These are phyloP conservation scores for Fusarium poae DNA, from an alignment of 2,329 filamentous ascomycete species.

Conservation along the genomic window DNA sequence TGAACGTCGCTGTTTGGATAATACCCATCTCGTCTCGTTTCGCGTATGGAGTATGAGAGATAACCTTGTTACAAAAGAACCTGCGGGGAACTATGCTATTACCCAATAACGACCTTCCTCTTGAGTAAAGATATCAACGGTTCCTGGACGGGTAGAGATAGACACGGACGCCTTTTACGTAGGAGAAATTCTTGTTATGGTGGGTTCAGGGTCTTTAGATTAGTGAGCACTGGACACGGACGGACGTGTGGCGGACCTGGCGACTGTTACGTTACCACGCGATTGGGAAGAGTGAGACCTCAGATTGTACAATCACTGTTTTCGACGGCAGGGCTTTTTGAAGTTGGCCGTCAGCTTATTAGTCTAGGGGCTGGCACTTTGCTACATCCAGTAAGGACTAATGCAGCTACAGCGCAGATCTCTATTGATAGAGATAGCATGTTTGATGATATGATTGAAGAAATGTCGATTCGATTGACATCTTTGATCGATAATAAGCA, in stretches of 20 bases:
- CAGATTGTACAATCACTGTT: no score
- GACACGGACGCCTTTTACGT: slow-evolving; percentile 26
- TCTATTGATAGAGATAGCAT: background rate
- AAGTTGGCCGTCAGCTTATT: background rate
- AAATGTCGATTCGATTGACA: background rate
- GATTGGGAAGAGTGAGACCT: slow-evolving; percentile 5
- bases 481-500: background rate
- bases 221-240: slow-evolving; percentile 4
- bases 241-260: slow-evolving; percentile 8
- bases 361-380: background rate
- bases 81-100: slow-evolving; percentile 18
- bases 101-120: slow-evolving; percentile 34
- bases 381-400: background rate
- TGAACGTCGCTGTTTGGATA: slow-evolving; percentile 10
- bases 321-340: slow-evolving; percentile 1
- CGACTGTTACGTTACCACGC: slow-evolving; percentile 31
- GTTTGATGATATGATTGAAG: background rate
- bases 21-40: background rate
- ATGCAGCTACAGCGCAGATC: slow-evolving; percentile 7
- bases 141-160: slow-evolving; percentile 25
- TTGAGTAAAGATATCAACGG: slow-evolving; percentile 28
- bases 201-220: slow-evolving; percentile 17
- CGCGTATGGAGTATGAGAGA: slow-evolving; percentile 2
- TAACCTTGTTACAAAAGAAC: slow-evolving; percentile 22
- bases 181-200: slow-evolving; percentile 4